Conservation (phyloP, 768 basidiomycete species). For the Amanita exitialis region DNA sequence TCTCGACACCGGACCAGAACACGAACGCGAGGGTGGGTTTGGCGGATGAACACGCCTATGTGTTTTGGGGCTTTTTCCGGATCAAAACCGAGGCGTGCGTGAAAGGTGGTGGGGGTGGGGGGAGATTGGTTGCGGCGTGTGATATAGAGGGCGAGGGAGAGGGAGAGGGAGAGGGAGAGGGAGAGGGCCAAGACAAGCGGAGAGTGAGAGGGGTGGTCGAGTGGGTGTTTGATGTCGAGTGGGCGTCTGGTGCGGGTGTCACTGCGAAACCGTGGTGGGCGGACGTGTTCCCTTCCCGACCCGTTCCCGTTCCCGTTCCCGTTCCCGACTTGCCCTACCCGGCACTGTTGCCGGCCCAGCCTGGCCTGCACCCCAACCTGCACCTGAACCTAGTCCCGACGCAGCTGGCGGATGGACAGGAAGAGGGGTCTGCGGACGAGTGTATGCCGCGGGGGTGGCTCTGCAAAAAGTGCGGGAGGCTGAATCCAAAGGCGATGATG, state of each 20-base stretch:
- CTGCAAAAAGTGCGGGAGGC: slow-evolving; percentile 4
- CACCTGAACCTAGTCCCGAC: not conserved
- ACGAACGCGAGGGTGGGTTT: not conserved
- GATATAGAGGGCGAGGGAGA: not conserved
- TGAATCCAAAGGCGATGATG: slow-evolving; percentile 7
- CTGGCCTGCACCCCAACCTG: too few relatives aligned
- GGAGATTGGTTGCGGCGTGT: not conserved
- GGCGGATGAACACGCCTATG: slow-evolving; percentile 3
- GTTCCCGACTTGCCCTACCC: not conserved
- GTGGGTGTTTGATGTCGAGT: slow-evolving; percentile 3
- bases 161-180: too few relatives aligned
- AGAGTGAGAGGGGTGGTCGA: not conserved
- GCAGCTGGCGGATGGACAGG: slow-evolving; percentile 4
- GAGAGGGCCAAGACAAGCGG: not conserved
- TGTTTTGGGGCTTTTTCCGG: slow-evolving; percentile 5
- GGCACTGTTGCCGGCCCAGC: not conserved
- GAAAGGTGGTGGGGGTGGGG: not conserved
- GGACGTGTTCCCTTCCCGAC: not conserved
- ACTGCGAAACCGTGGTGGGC: slow-evolving; percentile 1
- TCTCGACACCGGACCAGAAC: not conserved
- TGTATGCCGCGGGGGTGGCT: slow-evolving; percentile 5
- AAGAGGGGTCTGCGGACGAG: slow-evolving; percentile 4
- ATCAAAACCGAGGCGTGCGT: not conserved
- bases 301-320: not conserved
- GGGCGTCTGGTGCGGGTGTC: not conserved